These are phyloP conservation scores for Syzygium aqueum DNA, from an alignment of 345 rosid genomes.

Conservation along the genomic window DNA sequence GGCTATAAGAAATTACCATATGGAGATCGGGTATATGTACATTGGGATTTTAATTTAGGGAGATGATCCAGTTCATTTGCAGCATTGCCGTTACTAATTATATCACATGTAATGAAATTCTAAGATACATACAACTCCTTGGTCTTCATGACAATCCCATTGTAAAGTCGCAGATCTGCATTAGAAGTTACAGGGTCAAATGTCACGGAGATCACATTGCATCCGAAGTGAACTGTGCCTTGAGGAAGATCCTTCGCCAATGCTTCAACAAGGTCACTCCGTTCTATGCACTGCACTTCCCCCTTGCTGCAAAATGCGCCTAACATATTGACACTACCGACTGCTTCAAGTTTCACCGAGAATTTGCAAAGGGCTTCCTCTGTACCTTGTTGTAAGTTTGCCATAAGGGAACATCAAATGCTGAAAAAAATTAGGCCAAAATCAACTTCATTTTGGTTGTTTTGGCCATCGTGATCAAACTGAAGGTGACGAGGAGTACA, in stretches of 20 bases:
- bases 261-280: not conserved
- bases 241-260: not conserved
- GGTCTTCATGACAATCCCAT: constrained; percentile 30
- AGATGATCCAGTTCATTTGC: not conserved
- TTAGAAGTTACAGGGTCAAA: constrained; percentile 17
- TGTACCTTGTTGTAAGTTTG: not conserved
- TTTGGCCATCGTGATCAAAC: not conserved
- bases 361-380: too few relatives aligned
- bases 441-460: not conserved
- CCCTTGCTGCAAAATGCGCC: not conserved
- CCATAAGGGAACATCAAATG: not conserved
- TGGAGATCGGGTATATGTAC: not conserved
- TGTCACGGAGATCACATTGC: constrained; percentile 15
- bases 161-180: constrained; percentile 15
- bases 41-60: not conserved
- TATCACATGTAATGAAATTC: not conserved
- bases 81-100: not conserved
- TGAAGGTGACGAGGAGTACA: not conserved
- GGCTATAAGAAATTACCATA: not conserved
- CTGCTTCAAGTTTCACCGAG: not conserved
- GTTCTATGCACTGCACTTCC: not conserved
- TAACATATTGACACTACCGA: not conserved
- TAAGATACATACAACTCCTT: constrained; percentile 8
- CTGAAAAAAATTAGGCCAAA: not conserved
- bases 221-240: not conserved